Base-by-base conservation (phyloP, 1,139 yeast genomes). In the Candida mesenterica region DNA sequence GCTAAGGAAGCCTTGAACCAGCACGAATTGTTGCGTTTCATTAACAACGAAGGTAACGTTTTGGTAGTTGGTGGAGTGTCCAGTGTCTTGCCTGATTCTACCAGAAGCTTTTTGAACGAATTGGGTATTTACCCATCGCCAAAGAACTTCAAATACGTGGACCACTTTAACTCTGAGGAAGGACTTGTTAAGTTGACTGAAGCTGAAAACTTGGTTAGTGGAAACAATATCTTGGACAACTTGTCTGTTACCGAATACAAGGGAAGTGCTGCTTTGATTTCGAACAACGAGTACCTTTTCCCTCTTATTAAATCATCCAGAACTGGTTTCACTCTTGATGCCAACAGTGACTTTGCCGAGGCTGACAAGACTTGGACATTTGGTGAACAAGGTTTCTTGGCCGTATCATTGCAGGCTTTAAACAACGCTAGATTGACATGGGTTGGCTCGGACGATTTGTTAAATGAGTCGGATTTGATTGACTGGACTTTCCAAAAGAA, bases 101-200 rank as follows among this genome's bases (percentile, higher is more conserved):
- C 83, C 22, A 75, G 89, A 42, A 64, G 73, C 4, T 82, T 84
- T 50, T 72, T 87, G 50, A 78, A 81, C 49, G 90, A 90, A 57
- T 62, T 89, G 47, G 98, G 96, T 19, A 81, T 94, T 36, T 77
- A 72, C 51, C 87, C 96, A 41, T 75, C 95, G 28, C 95, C 96
- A 39, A 83, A 79, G 54, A 82, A 79, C 34, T 82, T 77, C 57
- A 61, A 68, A 41, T 65, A 83, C 37, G 61, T 72, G 9, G 96
- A 89, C 59, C 84, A 85, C 57, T 88, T 87, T 61, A 55, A 60
- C 40, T 41, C 52, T 15, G 31, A 32, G n/a, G 49, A 53, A n/a
- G 59, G 53, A 22, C 44, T 42, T 23, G 62, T 62, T 16, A 39
- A 44, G 17, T 50, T 64, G 29, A 47, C 46, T 24, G 37, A 46